Conservation (phyloP, 129 eudicot species). For the Artemisia annua region DNA sequence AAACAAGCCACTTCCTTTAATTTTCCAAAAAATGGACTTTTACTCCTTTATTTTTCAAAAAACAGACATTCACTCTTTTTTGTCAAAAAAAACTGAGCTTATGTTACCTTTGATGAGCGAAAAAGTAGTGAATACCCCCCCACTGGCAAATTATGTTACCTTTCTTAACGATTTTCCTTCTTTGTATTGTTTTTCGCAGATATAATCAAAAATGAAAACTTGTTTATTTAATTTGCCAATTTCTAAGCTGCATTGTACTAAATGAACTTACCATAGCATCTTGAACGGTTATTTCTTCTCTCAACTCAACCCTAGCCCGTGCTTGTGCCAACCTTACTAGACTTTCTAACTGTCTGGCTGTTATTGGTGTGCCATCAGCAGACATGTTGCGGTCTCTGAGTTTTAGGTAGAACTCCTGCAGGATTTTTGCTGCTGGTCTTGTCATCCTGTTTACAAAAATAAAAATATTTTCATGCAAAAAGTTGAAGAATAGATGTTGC, state of each 20-base stretch:
- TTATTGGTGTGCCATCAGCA: slow-evolving; percentile 94
- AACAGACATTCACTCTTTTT: no score
- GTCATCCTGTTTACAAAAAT: slow-evolving; percentile 60
- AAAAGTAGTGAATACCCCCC: not conserved
- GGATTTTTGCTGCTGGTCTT: slow-evolving; percentile 80
- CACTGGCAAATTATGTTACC: no score
- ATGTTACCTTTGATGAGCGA: no score
- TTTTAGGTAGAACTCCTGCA: slow-evolving; percentile 83
- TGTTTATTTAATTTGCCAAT: not conserved
- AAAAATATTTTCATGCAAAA: not conserved
- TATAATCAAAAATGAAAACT: not conserved
- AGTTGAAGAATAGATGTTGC: slow-evolving; percentile 1
- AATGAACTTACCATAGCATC: slow-evolving; percentile 76
- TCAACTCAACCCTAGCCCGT: slow-evolving; percentile 87
- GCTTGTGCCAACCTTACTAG: slow-evolving; percentile 93
- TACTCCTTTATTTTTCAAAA: no score
- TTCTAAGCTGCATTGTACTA: not conserved
- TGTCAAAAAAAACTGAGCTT: no score
- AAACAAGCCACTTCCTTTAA: no score
- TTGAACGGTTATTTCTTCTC: slow-evolving; percentile 77
- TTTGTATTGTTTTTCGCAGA: no score
- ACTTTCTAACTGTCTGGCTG: slow-evolving; percentile 95
- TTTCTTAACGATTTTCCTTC: no score
- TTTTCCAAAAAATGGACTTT: no score
- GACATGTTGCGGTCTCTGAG: slow-evolving; percentile 84